Evolutionary conservation across 2,329 filamentous ascomycete species (phyloP).

Genomic region (Domatiomyces globalis): DNA sequence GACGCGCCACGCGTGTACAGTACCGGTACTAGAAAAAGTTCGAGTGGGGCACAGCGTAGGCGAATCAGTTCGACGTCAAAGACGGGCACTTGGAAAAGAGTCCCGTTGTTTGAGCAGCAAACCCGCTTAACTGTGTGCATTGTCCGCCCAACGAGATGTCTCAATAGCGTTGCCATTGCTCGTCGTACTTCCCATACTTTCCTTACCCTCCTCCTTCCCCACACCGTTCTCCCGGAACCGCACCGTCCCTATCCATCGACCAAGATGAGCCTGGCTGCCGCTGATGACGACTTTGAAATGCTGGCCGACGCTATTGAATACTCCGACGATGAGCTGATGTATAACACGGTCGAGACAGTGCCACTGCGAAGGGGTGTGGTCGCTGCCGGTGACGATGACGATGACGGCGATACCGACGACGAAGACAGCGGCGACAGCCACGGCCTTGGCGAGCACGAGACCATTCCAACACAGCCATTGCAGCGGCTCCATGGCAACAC

Average conservation of each 20-base stretch:
- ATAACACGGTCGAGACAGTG: conserved; percentile 14
- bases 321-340: conserved; percentile 16
- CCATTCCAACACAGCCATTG: conserved; percentile 36
- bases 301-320: conserved; percentile 6
- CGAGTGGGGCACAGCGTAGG: too few relatives aligned
- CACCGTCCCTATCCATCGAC: neutral
- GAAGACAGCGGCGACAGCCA: conserved; percentile 12
- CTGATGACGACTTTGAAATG: neutral
- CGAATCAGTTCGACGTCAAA: neutral
- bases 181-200: neutral
- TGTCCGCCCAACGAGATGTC: neutral
- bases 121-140: neutral
- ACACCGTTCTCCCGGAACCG: neutral
- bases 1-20: too few relatives aligned
- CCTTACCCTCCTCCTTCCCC: neutral
- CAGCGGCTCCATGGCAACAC: conserved; percentile 16
- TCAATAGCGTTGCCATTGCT: neutral
- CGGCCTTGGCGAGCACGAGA: conserved; percentile 25
- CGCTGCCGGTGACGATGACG: neutral
- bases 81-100: neutral
- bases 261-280: neutral
- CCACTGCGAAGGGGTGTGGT: conserved; percentile 7
- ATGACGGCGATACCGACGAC: conserved; percentile 3
- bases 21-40: neutral
- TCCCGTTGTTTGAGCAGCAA: neutral